phyloP scores from a whole-genome alignment of 1,139 yeast species.

The Starmera stellimalicola region DNA sequence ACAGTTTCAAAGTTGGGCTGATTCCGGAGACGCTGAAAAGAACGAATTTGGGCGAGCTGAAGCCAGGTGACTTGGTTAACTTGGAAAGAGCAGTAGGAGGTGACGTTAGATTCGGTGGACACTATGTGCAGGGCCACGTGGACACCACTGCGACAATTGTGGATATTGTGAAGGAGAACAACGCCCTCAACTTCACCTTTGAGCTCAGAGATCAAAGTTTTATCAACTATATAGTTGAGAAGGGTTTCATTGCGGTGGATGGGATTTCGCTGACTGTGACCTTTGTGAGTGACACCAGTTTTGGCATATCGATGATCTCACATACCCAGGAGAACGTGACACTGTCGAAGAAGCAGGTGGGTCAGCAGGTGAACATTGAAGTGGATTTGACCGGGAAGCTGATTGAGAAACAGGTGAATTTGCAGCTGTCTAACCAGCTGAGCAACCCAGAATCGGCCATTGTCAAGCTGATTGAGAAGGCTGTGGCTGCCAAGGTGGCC shows the following conservation, averaged over 20 bases:
- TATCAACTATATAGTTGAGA: conserved; percentile 76
- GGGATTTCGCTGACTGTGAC: conserved; percentile 94
- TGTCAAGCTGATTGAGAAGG: conserved; percentile 34
- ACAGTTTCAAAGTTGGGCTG: conserved; percentile 76
- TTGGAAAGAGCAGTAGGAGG: conserved; percentile 83
- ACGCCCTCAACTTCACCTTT: conserved; percentile 72
- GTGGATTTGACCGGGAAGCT: conserved; percentile 92
- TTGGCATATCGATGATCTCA: conserved; percentile 84
- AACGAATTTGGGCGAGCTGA: conserved; percentile 60
- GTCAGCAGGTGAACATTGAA: conserved; percentile 74
- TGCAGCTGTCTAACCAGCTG: conserved; percentile 47
- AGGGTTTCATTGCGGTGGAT: conserved; percentile 86
- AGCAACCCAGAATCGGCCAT: conserved; percentile 28
- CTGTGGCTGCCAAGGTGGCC: conserved; percentile 42
- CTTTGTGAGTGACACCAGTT: conserved; percentile 56
- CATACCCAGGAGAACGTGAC: conserved; percentile 83
- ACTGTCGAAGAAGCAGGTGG: conserved; percentile 53
- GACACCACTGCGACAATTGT: conserved; percentile 76
- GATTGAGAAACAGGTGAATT: conserved; percentile 73
- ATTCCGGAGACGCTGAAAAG: conserved; percentile 89
- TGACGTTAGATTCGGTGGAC: conserved; percentile 90
- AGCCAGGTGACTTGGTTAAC: conserved; percentile 57
- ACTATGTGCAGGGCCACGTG: conserved; percentile 95
- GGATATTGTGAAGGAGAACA: conserved; percentile 51
- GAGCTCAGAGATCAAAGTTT: conserved; percentile 52